These are phyloP conservation scores for Physaria fendleri DNA, from an alignment of 345 rosid species.

Conservation along the genomic window DNA sequence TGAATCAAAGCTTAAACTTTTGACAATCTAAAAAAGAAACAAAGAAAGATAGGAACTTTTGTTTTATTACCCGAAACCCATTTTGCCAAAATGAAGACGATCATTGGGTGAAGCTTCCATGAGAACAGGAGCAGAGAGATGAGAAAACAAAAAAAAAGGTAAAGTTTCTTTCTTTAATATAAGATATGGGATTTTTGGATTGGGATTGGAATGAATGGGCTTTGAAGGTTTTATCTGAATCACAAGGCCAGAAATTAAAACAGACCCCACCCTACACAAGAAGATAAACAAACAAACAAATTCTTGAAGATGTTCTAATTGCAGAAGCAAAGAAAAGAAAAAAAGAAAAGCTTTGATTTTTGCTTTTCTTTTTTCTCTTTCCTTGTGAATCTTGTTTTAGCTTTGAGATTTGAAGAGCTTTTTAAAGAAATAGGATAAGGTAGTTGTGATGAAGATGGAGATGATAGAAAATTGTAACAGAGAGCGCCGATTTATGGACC, in stretches of 20 bases:
- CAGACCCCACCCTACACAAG: no score
- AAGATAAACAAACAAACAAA: no score
- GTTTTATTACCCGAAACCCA: constrained; percentile 22
- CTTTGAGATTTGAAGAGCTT: constrained; percentile 14
- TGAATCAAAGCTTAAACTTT: background rate
- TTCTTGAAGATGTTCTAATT: no score
- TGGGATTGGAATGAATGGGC: no score
- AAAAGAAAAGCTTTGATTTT: constrained; percentile 1
- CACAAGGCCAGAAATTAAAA: no score
- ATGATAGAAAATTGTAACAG: constrained; percentile 24
- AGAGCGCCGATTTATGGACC: constrained; percentile 30
- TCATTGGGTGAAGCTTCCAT: constrained; percentile 59
- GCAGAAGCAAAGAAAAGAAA: background rate
- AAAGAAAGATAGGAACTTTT: background rate
- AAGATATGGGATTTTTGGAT: no score
- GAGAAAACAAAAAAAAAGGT: background rate
- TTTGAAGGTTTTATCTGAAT: no score
- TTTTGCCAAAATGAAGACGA: constrained; percentile 78
- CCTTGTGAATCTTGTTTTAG: constrained; percentile 22
- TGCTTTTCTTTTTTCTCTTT: background rate
- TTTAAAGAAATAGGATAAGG: constrained; percentile 1
- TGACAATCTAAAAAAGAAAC: background rate
- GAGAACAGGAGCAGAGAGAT: no score
- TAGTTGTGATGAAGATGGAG: constrained; percentile 9
- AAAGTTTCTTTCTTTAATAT: no score